Conservation (phyloP, 169 alveolate genomes). For the Plasmodium yoelii region DNA sequence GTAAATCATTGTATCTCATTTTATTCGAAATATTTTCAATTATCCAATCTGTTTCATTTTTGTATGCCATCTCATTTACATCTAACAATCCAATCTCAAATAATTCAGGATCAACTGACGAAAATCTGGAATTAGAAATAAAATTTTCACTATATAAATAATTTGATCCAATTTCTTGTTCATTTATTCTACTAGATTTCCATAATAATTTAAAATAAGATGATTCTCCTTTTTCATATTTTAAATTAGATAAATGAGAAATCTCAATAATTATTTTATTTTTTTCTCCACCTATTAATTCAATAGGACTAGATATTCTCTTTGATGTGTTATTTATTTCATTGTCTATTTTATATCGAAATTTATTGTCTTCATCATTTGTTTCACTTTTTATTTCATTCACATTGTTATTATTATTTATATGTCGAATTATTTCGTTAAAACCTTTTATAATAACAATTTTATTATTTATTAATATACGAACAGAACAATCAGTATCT, state of each 20-base stretch:
- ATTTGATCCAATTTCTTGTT: constrained; percentile 77
- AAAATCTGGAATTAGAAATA: constrained; percentile 60
- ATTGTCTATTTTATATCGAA: constrained; percentile 77
- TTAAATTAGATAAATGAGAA: constrained; percentile 89
- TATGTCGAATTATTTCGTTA: constrained; percentile 2
- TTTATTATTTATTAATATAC: constrained; percentile 69
- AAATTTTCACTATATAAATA: constrained; percentile 79
- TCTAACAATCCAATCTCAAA: constrained; percentile 76
- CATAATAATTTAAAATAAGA: constrained; percentile 78
- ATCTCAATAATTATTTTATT: constrained; percentile 86
- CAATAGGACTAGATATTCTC: constrained; percentile 83
- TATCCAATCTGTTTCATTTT: constrained; percentile 75
- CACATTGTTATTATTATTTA: constrained; percentile 1
- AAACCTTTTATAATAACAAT: constrained; percentile 15
- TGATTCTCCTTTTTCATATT: constrained; percentile 81
- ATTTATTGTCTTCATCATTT: constrained; percentile 57
- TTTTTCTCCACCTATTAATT: constrained; percentile 89
- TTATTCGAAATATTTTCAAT: constrained; percentile 80
- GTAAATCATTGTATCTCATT: constrained; percentile 65
- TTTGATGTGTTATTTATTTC: constrained; percentile 71
- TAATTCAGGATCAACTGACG: constrained; percentile 78
- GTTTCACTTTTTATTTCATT: constrained; percentile 71
- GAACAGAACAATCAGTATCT: constrained; percentile 42
- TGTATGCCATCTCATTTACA: constrained; percentile 77
- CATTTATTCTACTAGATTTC: constrained; percentile 79